A percentile compares a stretch with the other conserved stretches of the same genome.
phyloP scores from a whole-genome alignment of 495 filamentous ascomycete species.

The Sporormia fimetaria region DNA sequence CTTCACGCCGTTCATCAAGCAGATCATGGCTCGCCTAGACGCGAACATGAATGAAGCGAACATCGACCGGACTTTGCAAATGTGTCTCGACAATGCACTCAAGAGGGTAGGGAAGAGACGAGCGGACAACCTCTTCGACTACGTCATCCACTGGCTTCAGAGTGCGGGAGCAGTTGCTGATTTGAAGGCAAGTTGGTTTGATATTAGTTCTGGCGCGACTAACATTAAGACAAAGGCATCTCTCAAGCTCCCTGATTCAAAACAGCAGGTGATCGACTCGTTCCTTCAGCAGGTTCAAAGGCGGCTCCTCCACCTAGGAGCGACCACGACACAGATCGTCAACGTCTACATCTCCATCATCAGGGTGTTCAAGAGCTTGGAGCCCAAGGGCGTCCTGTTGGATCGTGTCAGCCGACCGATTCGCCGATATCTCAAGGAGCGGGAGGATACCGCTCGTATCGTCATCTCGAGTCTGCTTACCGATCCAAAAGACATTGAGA shows the following conservation, averaged over 20 bases:
- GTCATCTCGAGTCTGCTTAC: conserved; percentile 79
- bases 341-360: conserved; percentile 89
- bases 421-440: conserved; percentile 75
- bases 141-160: conserved; percentile 65
- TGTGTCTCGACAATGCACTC: conserved; percentile 72
- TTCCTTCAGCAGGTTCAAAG: conserved; percentile 58
- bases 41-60: no score
- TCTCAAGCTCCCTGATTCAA: conserved; percentile 45
- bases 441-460: conserved; percentile 83
- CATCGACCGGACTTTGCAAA: conserved; percentile 19
- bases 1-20: conserved; percentile 18
- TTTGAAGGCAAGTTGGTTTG: conserved; percentile 39
- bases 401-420: conserved; percentile 75
- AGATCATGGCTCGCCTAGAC: conserved; percentile 20
- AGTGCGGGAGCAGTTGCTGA: conserved; percentile 79
- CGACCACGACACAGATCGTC: conserved; percentile 80
- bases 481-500: conserved; percentile 43
- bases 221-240: conserved; percentile 31
- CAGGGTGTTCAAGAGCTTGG: conserved; percentile 74
- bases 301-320: conserved; percentile 76
- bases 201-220: not conserved
- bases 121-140: conserved; percentile 75
- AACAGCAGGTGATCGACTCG: conserved; percentile 52
- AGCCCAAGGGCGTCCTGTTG: conserved; percentile 82
- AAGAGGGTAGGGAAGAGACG: conserved; percentile 68